Percentiles rank a stretch among this genome's conserved stretches.
These are phyloP conservation scores for Pouteria campechiana DNA, from an alignment of 179 eudicot genomes.

Conservation along the genomic window DNA sequence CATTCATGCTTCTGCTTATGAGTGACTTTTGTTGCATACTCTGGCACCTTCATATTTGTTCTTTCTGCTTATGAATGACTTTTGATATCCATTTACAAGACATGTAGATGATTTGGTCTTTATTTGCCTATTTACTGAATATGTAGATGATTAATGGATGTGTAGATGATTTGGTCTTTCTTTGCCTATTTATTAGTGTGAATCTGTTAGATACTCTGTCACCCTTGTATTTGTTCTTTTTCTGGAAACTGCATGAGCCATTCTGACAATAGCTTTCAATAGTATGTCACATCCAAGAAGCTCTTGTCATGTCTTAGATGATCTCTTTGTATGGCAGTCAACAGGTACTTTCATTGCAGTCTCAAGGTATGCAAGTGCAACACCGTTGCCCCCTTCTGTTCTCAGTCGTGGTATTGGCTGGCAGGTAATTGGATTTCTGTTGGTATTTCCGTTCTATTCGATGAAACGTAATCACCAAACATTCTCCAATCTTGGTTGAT, in stretches of 20 bases:
- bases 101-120: too few relatives aligned
- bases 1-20: neutral
- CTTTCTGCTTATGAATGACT: neutral
- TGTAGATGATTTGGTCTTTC: neutral
- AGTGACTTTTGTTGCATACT: neutral
- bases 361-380: slow-evolving; percentile 84
- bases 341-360: slow-evolving; percentile 83
- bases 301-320: neutral
- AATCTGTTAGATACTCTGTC: too few relatives aligned
- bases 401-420: slow-evolving; percentile 96
- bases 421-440: slow-evolving; percentile 48
- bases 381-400: slow-evolving; percentile 83
- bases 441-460: neutral
- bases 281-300: neutral
- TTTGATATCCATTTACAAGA: too few relatives aligned
- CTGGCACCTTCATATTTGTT: neutral
- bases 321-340: slow-evolving; percentile 30
- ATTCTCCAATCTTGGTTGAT: slow-evolving; percentile 1
- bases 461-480: neutral
- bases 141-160: neutral
- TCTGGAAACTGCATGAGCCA: neutral
- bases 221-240: neutral
- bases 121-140: too few relatives aligned
- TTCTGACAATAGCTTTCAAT: neutral
- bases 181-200: neutral